phyloP scores from a whole-genome alignment of 768 basidiomycete genomes.

The Trametes cubensis region DNA sequence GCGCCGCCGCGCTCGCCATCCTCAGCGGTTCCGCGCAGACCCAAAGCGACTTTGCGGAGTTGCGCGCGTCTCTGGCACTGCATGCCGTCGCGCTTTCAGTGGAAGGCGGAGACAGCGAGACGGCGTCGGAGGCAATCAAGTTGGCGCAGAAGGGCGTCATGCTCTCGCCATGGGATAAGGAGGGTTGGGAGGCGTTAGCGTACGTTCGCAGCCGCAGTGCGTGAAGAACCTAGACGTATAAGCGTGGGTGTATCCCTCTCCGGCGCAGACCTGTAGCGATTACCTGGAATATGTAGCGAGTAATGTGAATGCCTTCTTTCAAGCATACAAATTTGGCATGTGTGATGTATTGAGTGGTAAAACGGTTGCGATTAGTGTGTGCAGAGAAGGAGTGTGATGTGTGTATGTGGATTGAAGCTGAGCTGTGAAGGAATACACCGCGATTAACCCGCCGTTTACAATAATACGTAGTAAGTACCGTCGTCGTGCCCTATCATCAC shows the following conservation, averaged over 20 bases:
- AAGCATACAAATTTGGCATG: not conserved
- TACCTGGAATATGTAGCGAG: constrained; percentile 8
- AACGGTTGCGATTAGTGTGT: no score
- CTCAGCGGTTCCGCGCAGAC: constrained; percentile 36
- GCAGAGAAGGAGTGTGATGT: not conserved
- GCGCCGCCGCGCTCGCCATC: constrained; percentile 48
- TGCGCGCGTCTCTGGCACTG: constrained; percentile 49
- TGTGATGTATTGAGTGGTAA: no score
- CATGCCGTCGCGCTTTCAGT: constrained; percentile 43
- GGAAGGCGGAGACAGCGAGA: constrained; percentile 7
- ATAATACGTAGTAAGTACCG: constrained; percentile 4
- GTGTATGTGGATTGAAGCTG: constrained; percentile 4
- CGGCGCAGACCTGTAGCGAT: no score
- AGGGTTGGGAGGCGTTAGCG: constrained; percentile 63
- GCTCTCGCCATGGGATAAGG: constrained; percentile 55
- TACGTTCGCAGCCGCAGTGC: constrained; percentile 44
- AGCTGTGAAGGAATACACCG: constrained; percentile 24
- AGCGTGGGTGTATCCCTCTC: not conserved
- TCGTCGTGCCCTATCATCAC: not conserved
- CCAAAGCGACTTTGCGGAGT: constrained; percentile 38
- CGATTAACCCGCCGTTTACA: constrained; percentile 18
- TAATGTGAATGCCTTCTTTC: not conserved
- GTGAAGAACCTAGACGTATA: no score
- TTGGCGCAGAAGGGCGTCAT: constrained; percentile 66
- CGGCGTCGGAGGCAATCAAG: constrained; percentile 36